Percentiles rank a stretch among this genome's conserved stretches.
Evolutionary conservation across 2,329 filamentous ascomycete genomes (phyloP).

Genomic region (Pseudodiploospora longispora): DNA sequence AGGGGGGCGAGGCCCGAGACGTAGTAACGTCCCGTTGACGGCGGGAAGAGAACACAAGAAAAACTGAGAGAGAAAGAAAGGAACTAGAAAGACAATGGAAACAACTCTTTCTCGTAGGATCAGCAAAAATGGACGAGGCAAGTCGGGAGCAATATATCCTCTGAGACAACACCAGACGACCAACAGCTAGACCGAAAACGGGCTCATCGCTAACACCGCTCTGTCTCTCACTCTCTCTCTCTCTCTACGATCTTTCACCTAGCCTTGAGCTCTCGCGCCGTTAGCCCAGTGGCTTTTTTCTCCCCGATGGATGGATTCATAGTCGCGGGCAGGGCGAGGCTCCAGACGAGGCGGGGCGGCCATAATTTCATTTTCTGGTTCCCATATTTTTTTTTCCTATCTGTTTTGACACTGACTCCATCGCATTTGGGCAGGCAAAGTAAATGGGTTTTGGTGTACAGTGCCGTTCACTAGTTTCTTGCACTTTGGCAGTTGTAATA

Average conservation of each 20-base stretch:
- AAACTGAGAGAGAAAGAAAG: not conserved
- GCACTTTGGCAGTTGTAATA: no score
- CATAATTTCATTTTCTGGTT: not conserved
- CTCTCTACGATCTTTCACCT: no score
- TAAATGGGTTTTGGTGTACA: no score
- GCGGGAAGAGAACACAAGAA: not conserved
- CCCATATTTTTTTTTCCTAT: no score
- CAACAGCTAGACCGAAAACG: not conserved
- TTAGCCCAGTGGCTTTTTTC: no score
- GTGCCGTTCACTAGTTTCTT: no score
- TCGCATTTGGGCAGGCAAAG: no score
- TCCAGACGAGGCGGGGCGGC: not conserved
- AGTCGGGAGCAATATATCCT: not conserved
- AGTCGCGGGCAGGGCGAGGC: not conserved
- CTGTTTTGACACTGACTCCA: no score
- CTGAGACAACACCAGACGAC: not conserved
- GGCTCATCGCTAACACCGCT: not conserved
- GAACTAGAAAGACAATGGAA: not conserved
- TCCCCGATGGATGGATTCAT: no score
- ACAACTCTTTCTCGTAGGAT: not conserved
- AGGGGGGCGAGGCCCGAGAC: not conserved
- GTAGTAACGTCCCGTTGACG: not conserved
- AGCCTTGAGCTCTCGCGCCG: no score
- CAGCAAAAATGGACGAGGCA: not conserved
- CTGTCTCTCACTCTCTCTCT: not conserved